These are phyloP conservation scores for Bryoglossum gracile DNA, from an alignment of 495 filamentous ascomycete genomes.

Conservation along the genomic window DNA sequence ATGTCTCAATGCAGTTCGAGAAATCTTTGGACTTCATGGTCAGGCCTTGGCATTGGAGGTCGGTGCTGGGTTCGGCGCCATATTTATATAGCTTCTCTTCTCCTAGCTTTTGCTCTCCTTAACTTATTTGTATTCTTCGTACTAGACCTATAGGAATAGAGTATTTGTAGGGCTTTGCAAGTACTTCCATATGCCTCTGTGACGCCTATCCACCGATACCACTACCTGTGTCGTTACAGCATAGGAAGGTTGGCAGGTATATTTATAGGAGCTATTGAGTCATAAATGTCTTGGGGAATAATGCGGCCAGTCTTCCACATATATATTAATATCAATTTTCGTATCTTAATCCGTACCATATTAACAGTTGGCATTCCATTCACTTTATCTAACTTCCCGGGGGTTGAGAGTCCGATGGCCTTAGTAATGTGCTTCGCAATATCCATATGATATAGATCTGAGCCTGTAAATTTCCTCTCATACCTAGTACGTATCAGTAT, in stretches of 20 bases:
- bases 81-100: no score
- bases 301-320: neutral
- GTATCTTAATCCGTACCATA: slow-evolving; percentile 11
- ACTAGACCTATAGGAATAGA: no score
- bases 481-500: slow-evolving; percentile 10
- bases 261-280: slow-evolving; percentile 10
- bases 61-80: no score
- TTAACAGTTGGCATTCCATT: slow-evolving; percentile 1
- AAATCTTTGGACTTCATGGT: no score
- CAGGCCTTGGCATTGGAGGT: no score
- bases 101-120: no score
- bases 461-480: neutral
- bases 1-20: no score
- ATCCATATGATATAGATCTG: slow-evolving; percentile 7
- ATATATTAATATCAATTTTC: slow-evolving; percentile 7
- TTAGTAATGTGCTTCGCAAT: slow-evolving; percentile 7
- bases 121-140: no score
- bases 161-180: no score
- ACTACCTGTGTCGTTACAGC: no score
- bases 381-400: slow-evolving; percentile 2
- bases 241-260: slow-evolving; percentile 3
- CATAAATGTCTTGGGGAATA: slow-evolving; percentile 8
- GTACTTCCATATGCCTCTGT: no score
- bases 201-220: no score
- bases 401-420: slow-evolving; percentile 8